phyloP scores from a whole-genome alignment of 1,284 basidiomycete species.

The Leucoagaricus sp. region DNA sequence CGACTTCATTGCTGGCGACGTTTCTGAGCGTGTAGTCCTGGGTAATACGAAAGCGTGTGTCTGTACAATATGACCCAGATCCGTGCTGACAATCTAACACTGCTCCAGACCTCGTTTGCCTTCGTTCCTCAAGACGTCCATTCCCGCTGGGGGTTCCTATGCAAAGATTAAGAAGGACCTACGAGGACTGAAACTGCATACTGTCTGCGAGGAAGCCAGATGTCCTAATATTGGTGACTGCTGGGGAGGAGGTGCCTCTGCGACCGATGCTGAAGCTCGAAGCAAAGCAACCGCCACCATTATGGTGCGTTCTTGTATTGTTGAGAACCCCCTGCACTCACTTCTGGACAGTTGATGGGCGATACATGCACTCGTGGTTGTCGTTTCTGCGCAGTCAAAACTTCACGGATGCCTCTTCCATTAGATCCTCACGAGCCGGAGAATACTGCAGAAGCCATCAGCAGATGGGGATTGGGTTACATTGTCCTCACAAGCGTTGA shows the following conservation, averaged over 20 bases:
- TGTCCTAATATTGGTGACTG: constrained; percentile 99
- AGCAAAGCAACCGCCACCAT: constrained; percentile 96
- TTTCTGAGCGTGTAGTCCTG: constrained; percentile 67
- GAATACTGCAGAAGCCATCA: constrained; percentile 97
- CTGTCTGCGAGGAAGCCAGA: constrained; percentile 98
- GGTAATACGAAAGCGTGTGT: constrained; percentile 78
- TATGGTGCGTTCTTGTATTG: constrained; percentile 66
- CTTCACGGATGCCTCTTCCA: constrained; percentile 84
- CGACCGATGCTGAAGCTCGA: constrained; percentile 74
- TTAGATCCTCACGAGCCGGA: constrained; percentile 97
- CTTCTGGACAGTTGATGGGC: constrained; percentile 84
- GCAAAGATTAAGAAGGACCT: constrained; percentile 95
- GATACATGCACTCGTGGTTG: constrained; percentile 99
- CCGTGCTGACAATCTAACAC: not conserved
- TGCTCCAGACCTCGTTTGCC: constrained; percentile 81
- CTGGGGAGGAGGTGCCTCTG: constrained; percentile 89
- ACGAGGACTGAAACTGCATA: constrained; percentile 88
- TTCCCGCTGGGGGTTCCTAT: constrained; percentile 89
- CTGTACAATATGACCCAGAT: constrained; percentile 1
- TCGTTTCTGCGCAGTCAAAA: constrained; percentile 98
- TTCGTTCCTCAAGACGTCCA: constrained; percentile 89
- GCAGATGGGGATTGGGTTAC: constrained; percentile 97
- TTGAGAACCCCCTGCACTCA: constrained; percentile 16
- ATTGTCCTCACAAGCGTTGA: constrained; percentile 98
- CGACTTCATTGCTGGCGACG: constrained; percentile 79